phyloP scores from a whole-genome alignment of 2,329 filamentous ascomycete genomes.

The Podosphaera fusca region DNA sequence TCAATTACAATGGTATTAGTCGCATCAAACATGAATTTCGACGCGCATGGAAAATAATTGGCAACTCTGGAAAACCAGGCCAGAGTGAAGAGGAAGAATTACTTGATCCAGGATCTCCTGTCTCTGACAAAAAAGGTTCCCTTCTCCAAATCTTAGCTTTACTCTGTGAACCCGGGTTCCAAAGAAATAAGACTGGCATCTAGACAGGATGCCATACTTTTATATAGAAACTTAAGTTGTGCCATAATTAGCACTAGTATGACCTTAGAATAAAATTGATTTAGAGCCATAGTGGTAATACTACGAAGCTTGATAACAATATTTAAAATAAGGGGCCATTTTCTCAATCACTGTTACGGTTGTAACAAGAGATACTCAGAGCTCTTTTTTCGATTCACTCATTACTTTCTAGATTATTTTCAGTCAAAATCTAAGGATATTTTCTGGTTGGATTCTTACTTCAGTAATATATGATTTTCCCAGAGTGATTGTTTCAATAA shows the following conservation, averaged over 20 bases:
- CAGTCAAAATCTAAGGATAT: neutral
- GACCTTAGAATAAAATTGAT: no score
- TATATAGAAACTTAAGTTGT: no score
- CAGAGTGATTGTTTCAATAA: conserved; percentile 31
- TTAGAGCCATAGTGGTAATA: no score
- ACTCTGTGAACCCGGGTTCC: neutral
- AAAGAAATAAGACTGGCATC: no score
- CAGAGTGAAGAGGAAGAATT: conserved; percentile 7
- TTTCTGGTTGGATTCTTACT: conserved; percentile 9
- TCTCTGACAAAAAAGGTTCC: neutral
- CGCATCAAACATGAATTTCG: conserved; percentile 69
- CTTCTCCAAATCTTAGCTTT: neutral
- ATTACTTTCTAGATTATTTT: neutral
- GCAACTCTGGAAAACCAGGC: conserved; percentile 21
- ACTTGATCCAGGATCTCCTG: conserved; percentile 6
- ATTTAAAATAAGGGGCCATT: neutral
- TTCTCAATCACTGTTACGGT: neutral
- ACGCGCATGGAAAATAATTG: conserved; percentile 52
- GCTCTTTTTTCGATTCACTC: conserved; percentile 6
- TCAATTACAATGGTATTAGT: conserved; percentile 62
- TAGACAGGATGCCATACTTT: no score
- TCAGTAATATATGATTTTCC: conserved; percentile 31
- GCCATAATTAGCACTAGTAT: no score
- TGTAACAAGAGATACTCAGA: neutral
- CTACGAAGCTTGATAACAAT: no score